Evolutionary conservation across 352 stramenopile genomes (phyloP).

Genomic region (Bremia lactucae): DNA sequence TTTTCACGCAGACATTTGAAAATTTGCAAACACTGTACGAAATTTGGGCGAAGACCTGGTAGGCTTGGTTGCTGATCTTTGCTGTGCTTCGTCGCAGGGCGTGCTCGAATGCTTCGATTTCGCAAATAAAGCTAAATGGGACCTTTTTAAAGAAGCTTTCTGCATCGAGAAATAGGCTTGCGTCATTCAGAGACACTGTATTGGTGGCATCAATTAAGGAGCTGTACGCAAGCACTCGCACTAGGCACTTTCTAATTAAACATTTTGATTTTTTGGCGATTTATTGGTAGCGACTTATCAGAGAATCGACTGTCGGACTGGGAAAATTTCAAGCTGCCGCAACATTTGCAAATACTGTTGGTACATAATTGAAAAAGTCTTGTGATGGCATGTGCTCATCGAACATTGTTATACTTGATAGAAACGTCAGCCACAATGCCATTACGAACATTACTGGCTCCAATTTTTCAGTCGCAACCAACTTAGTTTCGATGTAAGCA

Average conservation of each 20-base stretch:
- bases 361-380: neutral
- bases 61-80: neutral
- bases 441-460: slow-evolving; percentile 11
- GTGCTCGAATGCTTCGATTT: slow-evolving; percentile 21
- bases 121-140: slow-evolving; percentile 10
- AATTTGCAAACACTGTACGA: slow-evolving; percentile 17
- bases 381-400: neutral
- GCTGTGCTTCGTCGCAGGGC: slow-evolving; percentile 4
- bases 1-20: slow-evolving; percentile 14
- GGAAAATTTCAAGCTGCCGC: slow-evolving; percentile 14
- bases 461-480: slow-evolving; percentile 14
- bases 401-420: slow-evolving; percentile 7
- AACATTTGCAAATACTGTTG: slow-evolving; percentile 23
- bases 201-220: slow-evolving; percentile 16
- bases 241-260: neutral
- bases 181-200: slow-evolving; percentile 15
- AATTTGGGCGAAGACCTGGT: neutral
- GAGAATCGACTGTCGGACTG: slow-evolving; percentile 23
- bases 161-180: slow-evolving; percentile 14
- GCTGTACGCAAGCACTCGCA: slow-evolving; percentile 22
- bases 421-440: slow-evolving; percentile 24
- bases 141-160: slow-evolving; percentile 19
- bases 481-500: slow-evolving; percentile 23
- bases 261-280: neutral
- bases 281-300: slow-evolving; percentile 17